Conservation (phyloP, 78 protist genomes). For the Pelomyxa schiedti region DNA sequence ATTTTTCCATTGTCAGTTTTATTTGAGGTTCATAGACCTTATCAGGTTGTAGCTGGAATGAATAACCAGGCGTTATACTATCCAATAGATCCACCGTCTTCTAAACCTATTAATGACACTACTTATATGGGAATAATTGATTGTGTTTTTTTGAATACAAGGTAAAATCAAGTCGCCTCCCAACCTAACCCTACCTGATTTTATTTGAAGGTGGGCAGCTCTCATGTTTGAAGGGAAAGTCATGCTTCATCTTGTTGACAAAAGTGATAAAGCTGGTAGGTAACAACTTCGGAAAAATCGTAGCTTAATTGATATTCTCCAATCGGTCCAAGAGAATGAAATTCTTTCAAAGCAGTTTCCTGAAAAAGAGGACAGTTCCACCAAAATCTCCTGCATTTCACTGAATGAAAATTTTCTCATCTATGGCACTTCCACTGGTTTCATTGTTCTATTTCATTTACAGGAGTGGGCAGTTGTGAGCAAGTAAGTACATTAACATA, state of each 20-base stretch:
- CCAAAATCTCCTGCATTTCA: neutral
- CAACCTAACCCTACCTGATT: no score
- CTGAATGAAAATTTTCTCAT: slow-evolving; percentile 37
- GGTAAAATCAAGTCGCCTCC: no score
- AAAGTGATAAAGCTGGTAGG: neutral
- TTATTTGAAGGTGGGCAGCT: slow-evolving; percentile 33
- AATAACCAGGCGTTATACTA: slow-evolving; percentile 54
- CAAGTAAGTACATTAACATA: neutral
- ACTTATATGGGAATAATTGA: slow-evolving; percentile 28
- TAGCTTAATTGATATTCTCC: no score
- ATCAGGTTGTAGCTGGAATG: slow-evolving; percentile 31
- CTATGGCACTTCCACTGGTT: slow-evolving; percentile 28
- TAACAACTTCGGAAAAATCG: no score
- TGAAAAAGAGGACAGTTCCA: no score
- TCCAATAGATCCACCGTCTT: neutral
- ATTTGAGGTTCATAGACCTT: neutral
- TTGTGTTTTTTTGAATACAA: neutral
- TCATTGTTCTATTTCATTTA: neutral
- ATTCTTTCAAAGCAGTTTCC: neutral
- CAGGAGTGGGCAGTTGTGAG: slow-evolving; percentile 5
- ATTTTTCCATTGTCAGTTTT: neutral
- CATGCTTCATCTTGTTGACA: slow-evolving; percentile 12
- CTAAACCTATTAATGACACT: neutral
- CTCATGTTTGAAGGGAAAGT: slow-evolving; percentile 27
- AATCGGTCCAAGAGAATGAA: neutral